These are phyloP conservation scores for Talaromyces wortmannii DNA, from an alignment of 495 filamentous ascomycete genomes.

Conservation along the genomic window DNA sequence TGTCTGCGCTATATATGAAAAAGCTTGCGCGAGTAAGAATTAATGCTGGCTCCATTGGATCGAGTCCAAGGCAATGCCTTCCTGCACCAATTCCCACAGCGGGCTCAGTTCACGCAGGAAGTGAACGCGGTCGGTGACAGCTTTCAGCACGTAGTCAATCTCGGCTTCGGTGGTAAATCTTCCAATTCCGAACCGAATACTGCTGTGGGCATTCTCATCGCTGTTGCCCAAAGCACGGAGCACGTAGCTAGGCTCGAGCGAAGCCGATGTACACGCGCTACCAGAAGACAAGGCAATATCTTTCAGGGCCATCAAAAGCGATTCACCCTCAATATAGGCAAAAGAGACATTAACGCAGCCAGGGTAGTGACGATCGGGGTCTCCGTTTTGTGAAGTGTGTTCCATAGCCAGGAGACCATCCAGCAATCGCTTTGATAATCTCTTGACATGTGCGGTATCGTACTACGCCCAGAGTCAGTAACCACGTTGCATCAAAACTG, in stretches of 20 bases:
- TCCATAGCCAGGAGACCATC: slow-evolving; percentile 80
- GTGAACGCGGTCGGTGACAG: slow-evolving; percentile 78
- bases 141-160: slow-evolving; percentile 97
- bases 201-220: slow-evolving; percentile 95
- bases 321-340: slow-evolving; percentile 96
- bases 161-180: slow-evolving; percentile 92
- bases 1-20: neutral
- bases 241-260: slow-evolving; percentile 93
- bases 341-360: slow-evolving; percentile 98
- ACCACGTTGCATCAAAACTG: neutral
- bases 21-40: neutral
- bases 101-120: slow-evolving; percentile 95
- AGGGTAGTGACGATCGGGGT: slow-evolving; percentile 76
- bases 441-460: slow-evolving; percentile 74
- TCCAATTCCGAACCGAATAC: slow-evolving; percentile 95
- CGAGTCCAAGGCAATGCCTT: slow-evolving; percentile 88
- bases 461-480: slow-evolving; percentile 56
- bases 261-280: slow-evolving; percentile 94
- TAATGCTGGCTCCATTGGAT: slow-evolving; percentile 98
- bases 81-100: slow-evolving; percentile 96
- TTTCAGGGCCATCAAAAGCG: slow-evolving; percentile 94
- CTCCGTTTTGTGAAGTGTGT: slow-evolving; percentile 88
- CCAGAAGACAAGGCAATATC: slow-evolving; percentile 97
- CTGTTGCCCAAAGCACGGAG: slow-evolving; percentile 88
- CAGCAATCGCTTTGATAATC: slow-evolving; percentile 74